Conservation (phyloP, 169 alveolate species). For the Eimeria necatrix region DNA sequence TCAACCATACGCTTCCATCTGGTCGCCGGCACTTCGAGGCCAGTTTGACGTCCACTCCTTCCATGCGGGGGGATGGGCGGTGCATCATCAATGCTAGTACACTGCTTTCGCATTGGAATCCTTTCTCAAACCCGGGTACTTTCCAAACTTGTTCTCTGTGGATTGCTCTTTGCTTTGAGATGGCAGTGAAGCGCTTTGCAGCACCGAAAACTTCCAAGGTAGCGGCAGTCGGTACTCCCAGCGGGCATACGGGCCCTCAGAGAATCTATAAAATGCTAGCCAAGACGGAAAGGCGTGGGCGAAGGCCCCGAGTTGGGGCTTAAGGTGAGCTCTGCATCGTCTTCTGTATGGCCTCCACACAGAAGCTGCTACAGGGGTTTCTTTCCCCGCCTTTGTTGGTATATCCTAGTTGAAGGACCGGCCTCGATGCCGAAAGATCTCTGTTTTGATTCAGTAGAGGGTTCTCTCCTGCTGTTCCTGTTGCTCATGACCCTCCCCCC, state of each 20-base stretch:
- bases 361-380: background rate
- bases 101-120: conserved; percentile 17
- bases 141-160: background rate
- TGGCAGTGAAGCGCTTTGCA: background rate
- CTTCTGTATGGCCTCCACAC: conserved; percentile 39
- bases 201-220: background rate
- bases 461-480: no score
- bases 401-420: no score
- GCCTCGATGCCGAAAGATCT: no score
- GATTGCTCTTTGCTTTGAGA: background rate
- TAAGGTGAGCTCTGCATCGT: conserved; percentile 47
- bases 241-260: background rate
- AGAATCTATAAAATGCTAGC: background rate
- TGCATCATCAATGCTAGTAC: conserved; percentile 33
- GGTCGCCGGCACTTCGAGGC: conserved; percentile 72
- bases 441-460: no score
- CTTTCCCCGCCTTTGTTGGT: background rate
- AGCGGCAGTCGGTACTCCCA: background rate
- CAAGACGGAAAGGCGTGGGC: conserved; percentile 61
- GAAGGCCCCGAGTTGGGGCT: conserved; percentile 48
- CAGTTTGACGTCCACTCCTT: conserved; percentile 58
- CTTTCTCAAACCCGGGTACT: background rate
- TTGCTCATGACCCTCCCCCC: no score
- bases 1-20: conserved; percentile 68
- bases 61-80: conserved; percentile 76